Base-by-base conservation (phyloP, 257 asterid species). In the Ehretia macrophylla region DNA sequence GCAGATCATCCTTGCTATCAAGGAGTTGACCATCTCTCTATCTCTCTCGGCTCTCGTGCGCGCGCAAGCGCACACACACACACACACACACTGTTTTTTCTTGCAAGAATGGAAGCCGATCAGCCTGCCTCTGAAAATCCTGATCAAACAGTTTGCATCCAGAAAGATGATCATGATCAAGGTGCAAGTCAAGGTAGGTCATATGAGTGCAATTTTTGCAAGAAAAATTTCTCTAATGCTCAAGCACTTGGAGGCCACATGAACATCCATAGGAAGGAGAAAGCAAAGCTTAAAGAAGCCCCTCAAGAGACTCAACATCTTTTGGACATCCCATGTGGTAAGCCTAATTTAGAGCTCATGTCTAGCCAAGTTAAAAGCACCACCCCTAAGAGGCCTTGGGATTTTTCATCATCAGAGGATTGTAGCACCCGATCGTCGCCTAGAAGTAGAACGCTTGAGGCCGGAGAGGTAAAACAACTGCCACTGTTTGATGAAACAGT, bases 241-340 rank as follows among this genome's bases (percentile, higher is more conserved):
- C 72, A 68, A 13, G 72, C 72, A 0, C 72, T 68, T 0, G 72
- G 72, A 53, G 72, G 72, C n/a, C 72, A 68, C 63, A 68, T 68
- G 72, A 68, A 68, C 16, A 68, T 68, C 22, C 72, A 68, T 18
- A 19, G 72, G 52, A 68, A 60, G 10, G 67, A 60, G 4, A 68
- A 68, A 42, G 67, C 52, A 12, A 68, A 68, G 51, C 67, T 68
- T 14, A 67, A 55, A 45, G 35, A 49, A n/a, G 8, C 35, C 35
- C 58, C 12, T 20, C 67, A 52, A 55, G 5, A 5, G 38, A 64
- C 8, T 8, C 35, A 27, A 27, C 35, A 27, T 27, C 35, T 27
- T n/a, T n/a, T n/a, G n/a, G n/a, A n/a, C n/a, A n/a, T n/a, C n/a
- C n/a, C n/a, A n/a, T n/a, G n/a, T n/a, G n/a, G n/a, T n/a, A n/a